Conservation (phyloP, 2,329 filamentous ascomycete genomes). For the Penicillium sp. region DNA sequence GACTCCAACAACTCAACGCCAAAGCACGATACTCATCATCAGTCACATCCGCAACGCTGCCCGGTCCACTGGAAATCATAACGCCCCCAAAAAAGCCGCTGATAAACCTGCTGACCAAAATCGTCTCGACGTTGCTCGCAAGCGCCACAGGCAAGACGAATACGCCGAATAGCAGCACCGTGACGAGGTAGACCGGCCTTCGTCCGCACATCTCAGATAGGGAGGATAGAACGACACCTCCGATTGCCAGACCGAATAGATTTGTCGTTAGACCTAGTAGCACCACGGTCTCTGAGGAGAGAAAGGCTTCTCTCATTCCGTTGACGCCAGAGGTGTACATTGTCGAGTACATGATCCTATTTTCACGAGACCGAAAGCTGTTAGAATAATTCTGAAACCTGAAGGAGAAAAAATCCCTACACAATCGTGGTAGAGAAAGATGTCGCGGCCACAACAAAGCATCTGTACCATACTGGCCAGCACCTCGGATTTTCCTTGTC, state of each 20-base stretch:
- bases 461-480: constrained; percentile 24
- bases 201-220: constrained; percentile 43
- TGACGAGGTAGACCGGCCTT: constrained; percentile 61
- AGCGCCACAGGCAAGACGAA: constrained; percentile 69
- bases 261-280: constrained; percentile 74
- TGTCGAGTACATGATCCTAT: constrained; percentile 65
- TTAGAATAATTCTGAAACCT: not conserved
- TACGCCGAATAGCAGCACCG: constrained; percentile 61
- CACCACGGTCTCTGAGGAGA: constrained; percentile 55
- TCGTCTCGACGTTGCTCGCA: constrained; percentile 40
- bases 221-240: constrained; percentile 68
- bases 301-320: constrained; percentile 66
- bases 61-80: constrained; percentile 75
- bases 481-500: constrained; percentile 19
- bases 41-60: constrained; percentile 75
- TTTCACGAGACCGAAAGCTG: not conserved
- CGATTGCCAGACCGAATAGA: constrained; percentile 67
- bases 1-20: constrained; percentile 75
- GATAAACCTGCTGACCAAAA: constrained; percentile 23
- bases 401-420: constrained; percentile 3
- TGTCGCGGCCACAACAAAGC: constrained; percentile 21
- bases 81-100: constrained; percentile 63
- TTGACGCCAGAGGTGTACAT: constrained; percentile 70
- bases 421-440: constrained; percentile 24
- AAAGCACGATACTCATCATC: constrained; percentile 71